Base-by-base conservation (phyloP, 2,329 filamentous ascomycete species). In the Stachybotrys elegans region DNA sequence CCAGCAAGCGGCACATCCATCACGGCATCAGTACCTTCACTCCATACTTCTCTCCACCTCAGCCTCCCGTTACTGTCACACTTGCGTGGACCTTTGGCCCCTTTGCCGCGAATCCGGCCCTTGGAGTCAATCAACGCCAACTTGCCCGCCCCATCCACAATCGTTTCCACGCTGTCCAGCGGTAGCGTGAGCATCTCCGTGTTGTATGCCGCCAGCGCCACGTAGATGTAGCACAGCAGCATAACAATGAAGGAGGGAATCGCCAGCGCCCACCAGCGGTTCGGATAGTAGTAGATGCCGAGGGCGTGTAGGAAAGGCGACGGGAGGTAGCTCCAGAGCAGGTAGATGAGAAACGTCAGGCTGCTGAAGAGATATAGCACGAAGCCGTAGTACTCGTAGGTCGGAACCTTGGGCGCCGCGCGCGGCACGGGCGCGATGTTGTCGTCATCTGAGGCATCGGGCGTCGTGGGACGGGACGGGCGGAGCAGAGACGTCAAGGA, bases 381-480 rank as follows among this genome's bases (percentile, higher is more conserved):
- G 68, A 98, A 98, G 62, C 93, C 93, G 64, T 97, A 97, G 78
- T 97, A 98, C 63, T 98, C 93, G 70, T 98, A 97, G 0, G 93
- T 98, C n/a, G 93, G 93, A 3, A 98, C 91, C 61, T 93, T 90
- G 2, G 93, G 93, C 43, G 85, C 85, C 2, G 90, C 91, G 44
- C 89, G 85, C 6, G 91, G 88, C 16, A 95, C 81, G 39, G 90
- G 86, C 5, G 89, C 88, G 14, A 95, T 80, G 29, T 86, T 78
- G 55, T 97, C 92, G 53, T 91, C 86, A 66, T 95, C 91, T 1
- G 88, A 94, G 31, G 84, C 88, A 60, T 96, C 91, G 13, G 93
- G 92, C 0, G 92, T 97, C 2, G 88, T 95, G 1, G 91, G 92
- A n/a, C 91, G 79, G 21, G 89, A 95, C 4, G 88, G 88, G 2